phyloP scores from a whole-genome alignment of 176 grass and related monocot species.

The Eragrostis curvula region DNA sequence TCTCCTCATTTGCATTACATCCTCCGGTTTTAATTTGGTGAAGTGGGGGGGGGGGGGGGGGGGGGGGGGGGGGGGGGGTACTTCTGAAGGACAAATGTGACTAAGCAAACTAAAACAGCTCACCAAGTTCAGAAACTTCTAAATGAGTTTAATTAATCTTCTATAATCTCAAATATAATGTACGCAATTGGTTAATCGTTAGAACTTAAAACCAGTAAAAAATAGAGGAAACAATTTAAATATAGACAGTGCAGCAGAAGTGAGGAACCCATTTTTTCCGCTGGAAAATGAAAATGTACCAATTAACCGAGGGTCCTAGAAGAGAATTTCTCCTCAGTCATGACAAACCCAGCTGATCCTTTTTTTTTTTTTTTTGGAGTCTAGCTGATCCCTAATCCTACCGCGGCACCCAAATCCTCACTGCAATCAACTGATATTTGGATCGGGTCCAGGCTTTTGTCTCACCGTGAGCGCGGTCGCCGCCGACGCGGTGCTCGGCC shows the following conservation, averaged over 20 bases:
- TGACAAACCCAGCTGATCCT: neutral
- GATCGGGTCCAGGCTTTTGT: neutral
- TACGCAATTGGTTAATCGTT: too few species aligned
- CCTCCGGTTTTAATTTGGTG: too few species aligned
- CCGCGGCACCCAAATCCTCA: neutral
- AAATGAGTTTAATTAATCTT: neutral
- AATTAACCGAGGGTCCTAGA: neutral
- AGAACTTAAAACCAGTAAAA: neutral
- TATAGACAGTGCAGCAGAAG: neutral
- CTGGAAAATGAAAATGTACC: neutral
- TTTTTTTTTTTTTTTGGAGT: too few species aligned
- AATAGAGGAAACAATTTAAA: neutral
- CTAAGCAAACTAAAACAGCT: too few species aligned
- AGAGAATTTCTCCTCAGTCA: neutral
- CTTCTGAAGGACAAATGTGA: too few species aligned
- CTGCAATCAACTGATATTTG: neutral
- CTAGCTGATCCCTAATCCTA: neutral
- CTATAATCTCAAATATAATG: too few species aligned
- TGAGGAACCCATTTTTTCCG: neutral
- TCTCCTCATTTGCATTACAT: too few species aligned
- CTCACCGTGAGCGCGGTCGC: conserved; percentile 73
- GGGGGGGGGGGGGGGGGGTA: too few species aligned
- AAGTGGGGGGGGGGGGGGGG: too few species aligned
- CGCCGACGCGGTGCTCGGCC: conserved; percentile 64
- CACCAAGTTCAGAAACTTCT: neutral